Percentiles rank a stretch among this genome's conserved stretches.
phyloP scores from a whole-genome alignment of 1,139 yeast species.

The Kluyveromyces marxianus region DNA sequence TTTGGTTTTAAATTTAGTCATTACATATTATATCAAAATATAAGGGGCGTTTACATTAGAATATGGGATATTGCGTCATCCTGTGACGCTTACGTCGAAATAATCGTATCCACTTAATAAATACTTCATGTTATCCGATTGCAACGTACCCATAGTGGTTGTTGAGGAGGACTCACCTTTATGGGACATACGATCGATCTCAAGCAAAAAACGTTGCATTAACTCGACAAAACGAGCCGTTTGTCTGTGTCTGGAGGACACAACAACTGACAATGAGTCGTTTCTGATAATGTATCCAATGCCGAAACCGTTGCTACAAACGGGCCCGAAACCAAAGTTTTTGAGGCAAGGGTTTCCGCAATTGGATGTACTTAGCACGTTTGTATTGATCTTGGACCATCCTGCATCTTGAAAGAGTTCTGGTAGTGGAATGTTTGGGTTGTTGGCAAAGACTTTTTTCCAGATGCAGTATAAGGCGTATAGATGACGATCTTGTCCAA shows the following conservation, averaged over 20 bases:
- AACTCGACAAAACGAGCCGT: slow-evolving; percentile 61
- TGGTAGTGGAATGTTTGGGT: slow-evolving; percentile 39
- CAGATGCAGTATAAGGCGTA: slow-evolving; percentile 84
- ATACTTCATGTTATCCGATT: slow-evolving; percentile 23
- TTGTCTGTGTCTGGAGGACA: slow-evolving; percentile 85
- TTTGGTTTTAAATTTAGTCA: too few relatives aligned
- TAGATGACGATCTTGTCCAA: slow-evolving; percentile 85
- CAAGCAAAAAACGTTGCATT: slow-evolving; percentile 25
- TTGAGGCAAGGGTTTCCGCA: slow-evolving; percentile 85
- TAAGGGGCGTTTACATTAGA: too few relatives aligned
- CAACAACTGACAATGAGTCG: slow-evolving; percentile 78
- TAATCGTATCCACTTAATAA: slow-evolving; percentile 28
- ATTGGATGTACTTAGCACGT: slow-evolving; percentile 57
- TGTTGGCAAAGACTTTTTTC: slow-evolving; percentile 60
- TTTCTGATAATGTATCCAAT: slow-evolving; percentile 84
- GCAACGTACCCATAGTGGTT: slow-evolving; percentile 4
- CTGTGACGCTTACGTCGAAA: slow-evolving; percentile 27
- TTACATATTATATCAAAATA: too few relatives aligned
- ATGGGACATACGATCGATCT: slow-evolving; percentile 23
- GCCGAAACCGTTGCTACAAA: slow-evolving; percentile 84
- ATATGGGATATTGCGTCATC: background rate
- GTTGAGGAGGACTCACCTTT: slow-evolving; percentile 8
- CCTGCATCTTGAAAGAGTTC: slow-evolving; percentile 73
- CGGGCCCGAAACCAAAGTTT: slow-evolving; percentile 90
- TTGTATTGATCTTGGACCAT: slow-evolving; percentile 60